These are phyloP conservation scores for Hypoxylon fragiforme DNA, from an alignment of 495 filamentous ascomycete genomes.

Conservation along the genomic window DNA sequence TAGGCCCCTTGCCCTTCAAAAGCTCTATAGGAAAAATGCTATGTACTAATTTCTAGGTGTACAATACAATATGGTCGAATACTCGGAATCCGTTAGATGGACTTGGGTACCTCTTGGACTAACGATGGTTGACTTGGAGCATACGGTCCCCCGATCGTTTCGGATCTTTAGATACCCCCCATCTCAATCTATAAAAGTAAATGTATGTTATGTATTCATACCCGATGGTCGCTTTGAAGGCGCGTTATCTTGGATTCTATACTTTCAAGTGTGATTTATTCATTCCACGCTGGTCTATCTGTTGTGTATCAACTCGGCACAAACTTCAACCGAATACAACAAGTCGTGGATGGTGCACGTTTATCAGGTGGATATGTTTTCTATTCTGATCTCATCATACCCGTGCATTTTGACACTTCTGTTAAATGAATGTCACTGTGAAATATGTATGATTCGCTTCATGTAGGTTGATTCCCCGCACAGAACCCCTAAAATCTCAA, in stretches of 20 bases:
- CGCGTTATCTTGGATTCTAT: neutral
- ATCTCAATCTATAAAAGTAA: slow-evolving; percentile 25
- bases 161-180: slow-evolving; percentile 33
- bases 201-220: slow-evolving; percentile 3
- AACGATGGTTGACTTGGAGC: slow-evolving; percentile 15
- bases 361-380: neutral
- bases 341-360: neutral
- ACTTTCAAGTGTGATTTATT: neutral
- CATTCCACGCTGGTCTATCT: no score
- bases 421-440: slow-evolving; percentile 22
- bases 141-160: slow-evolving; percentile 25
- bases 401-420: slow-evolving; percentile 1
- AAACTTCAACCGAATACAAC: slow-evolving; percentile 12
- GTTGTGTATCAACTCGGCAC: slow-evolving; percentile 1
- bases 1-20: no score
- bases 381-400: neutral
- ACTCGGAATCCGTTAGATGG: slow-evolving; percentile 3
- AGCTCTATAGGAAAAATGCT: neutral
- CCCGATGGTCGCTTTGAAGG: slow-evolving; percentile 1
- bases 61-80: slow-evolving; percentile 13
- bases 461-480: slow-evolving; percentile 22
- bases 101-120: slow-evolving; percentile 9
- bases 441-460: slow-evolving; percentile 12
- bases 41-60: slow-evolving; percentile 10
- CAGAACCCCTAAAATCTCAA: neutral